Evolutionary conservation across 2,329 filamentous ascomycete genomes (phyloP), one percentile per base, ranked within the genome.

Genomic region (Colletotrichum graminicola): DNA sequence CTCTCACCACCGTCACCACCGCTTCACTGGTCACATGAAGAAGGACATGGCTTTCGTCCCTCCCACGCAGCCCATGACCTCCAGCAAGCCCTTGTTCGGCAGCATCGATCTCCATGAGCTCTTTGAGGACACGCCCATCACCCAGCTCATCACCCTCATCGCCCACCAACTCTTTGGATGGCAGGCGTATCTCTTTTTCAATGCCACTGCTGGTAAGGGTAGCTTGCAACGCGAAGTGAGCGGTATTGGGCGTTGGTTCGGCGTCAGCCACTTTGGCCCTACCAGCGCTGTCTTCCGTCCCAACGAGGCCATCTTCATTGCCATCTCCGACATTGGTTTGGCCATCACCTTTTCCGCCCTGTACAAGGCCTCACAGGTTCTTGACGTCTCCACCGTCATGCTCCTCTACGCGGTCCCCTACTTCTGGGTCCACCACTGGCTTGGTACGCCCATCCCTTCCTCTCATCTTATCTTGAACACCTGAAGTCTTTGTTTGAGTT

Each of bases 361-460:
- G 54, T 90, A 88, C 78, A 81, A 84, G 67, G 84, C 84, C 32
- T 82, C 85, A 12, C 83, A 85, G 75, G 79, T 84, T 36, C 82
- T 91, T n/a, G 90, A 89, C 47, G 83, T 81, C 73, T 85, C 84
- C 76, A 91, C 86, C 54, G 84, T 90, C 21, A 81, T 87, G 66
- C 81, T 90, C 56, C 81, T 91, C 21, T 93, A 92, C 78, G 82
- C 84, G 36, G 83, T 91, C 45, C 91, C 91, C 21, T 93, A 91
- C 79, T 77, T 92, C 72, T 92, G 90, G 90, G 86, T 91, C 43
- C 90, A 93, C 82, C 88, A 92, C 84, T 93, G 90, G 90, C 85
- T 93, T 65, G 86, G 87, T 89, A 81, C 76, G 85, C 82, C 57
- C 55, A 41, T 5, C 23, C 16, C 34, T 8, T n/a, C 23, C 29